Conservation (phyloP, 768 basidiomycete genomes). For the Tricholoma flavovirens region DNA sequence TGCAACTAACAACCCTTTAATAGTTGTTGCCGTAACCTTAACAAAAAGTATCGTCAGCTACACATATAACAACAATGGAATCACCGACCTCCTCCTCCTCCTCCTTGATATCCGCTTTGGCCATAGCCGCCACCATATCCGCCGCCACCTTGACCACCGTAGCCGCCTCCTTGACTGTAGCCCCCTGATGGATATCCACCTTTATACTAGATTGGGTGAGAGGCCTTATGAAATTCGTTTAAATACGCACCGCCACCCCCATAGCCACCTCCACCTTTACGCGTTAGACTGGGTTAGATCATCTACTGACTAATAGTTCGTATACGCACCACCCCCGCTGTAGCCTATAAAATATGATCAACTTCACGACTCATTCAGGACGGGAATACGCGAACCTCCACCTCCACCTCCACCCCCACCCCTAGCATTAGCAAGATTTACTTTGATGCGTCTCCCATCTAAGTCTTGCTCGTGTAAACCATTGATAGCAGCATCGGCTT, state of each 20-base stretch:
- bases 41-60: not conserved
- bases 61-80: not conserved
- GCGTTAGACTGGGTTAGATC: not conserved
- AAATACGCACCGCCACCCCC: slow-evolving; percentile 4
- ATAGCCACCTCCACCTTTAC: slow-evolving; percentile 3
- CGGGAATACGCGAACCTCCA: slow-evolving; percentile 25
- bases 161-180: slow-evolving; percentile 9
- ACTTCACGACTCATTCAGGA: not conserved
- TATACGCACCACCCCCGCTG: slow-evolving; percentile 8
- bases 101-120: slow-evolving; percentile 23
- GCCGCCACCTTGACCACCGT: slow-evolving; percentile 19
- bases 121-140: slow-evolving; percentile 15
- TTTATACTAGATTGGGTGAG: not conserved
- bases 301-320: not conserved
- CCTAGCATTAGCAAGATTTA: slow-evolving; percentile 77
- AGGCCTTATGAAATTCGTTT: not conserved
- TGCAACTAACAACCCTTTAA: not conserved
- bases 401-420: slow-evolving; percentile 38
- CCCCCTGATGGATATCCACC: not conserved
- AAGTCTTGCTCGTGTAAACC: slow-evolving; percentile 86
- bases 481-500: slow-evolving; percentile 75
- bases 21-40: slow-evolving; percentile 23
- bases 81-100: slow-evolving; percentile 12
- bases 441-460: slow-evolving; percentile 88
- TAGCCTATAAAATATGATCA: slow-evolving; percentile 11